Percentiles rank a stretch among this genome's conserved stretches.
Evolutionary conservation across 805 yeast genomes (phyloP).

Genomic region (Cyberlindnera euphorbiiphila): DNA sequence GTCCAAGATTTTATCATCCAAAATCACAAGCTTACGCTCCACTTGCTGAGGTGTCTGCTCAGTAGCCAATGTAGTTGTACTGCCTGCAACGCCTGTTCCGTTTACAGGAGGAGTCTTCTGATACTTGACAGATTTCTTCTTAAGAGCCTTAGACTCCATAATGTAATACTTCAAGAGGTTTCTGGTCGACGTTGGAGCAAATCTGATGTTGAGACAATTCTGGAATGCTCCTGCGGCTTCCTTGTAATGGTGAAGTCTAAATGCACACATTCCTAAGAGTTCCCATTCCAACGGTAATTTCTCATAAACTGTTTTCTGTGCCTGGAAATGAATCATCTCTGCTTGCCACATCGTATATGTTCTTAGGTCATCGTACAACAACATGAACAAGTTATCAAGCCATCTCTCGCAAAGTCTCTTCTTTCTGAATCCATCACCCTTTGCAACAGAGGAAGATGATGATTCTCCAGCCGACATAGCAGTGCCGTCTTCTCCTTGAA

Average conservation of each 20-base stretch:
- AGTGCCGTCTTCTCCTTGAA: slow-evolving; percentile 9
- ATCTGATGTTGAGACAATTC: slow-evolving; percentile 66
- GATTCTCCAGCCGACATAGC: neutral
- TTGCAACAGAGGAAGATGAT: neutral
- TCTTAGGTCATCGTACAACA: slow-evolving; percentile 67
- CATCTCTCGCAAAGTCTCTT: slow-evolving; percentile 70
- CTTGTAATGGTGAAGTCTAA: slow-evolving; percentile 76
- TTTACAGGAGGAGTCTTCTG: neutral
- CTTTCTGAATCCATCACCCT: slow-evolving; percentile 47
- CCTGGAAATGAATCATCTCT: slow-evolving; percentile 81
- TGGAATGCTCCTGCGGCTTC: slow-evolving; percentile 87
- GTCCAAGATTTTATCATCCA: slow-evolving; percentile 49
- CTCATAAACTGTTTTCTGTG: slow-evolving; percentile 75
- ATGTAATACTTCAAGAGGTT: slow-evolving; percentile 66
- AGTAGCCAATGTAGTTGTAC: slow-evolving; percentile 5
- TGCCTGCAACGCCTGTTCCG: neutral
- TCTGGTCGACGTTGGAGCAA: slow-evolving; percentile 75
- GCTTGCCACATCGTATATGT: slow-evolving; percentile 93
- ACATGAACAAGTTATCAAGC: slow-evolving; percentile 68
- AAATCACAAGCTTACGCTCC: slow-evolving; percentile 35
- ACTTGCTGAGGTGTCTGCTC: slow-evolving; percentile 26
- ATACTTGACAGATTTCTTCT: slow-evolving; percentile 22
- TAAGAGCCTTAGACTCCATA: slow-evolving; percentile 38
- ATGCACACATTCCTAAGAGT: slow-evolving; percentile 79
- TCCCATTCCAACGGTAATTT: slow-evolving; percentile 91